These are phyloP conservation scores for Stellera chamaejasme DNA, from an alignment of 345 rosid genomes.

Conservation along the genomic window DNA sequence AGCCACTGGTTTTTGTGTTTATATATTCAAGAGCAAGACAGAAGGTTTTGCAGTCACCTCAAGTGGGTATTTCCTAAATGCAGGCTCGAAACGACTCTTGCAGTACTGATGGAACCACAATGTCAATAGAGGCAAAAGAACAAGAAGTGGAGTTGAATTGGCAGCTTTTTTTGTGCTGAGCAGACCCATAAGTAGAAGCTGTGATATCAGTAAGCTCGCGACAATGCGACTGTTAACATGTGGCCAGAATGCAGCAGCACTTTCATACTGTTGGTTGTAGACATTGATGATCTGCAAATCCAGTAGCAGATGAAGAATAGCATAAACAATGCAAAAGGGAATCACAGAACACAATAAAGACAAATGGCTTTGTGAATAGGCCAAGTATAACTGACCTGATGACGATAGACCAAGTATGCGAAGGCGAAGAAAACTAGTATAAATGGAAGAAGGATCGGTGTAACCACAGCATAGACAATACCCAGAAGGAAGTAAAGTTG, in stretches of 20 bases:
- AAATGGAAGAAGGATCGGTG: conserved; percentile 96
- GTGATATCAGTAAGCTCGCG: conserved; percentile 83
- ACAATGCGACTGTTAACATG: conserved; percentile 83
- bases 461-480: conserved; percentile 82
- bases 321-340: not conserved
- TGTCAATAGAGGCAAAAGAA: conserved; percentile 70
- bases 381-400: conserved; percentile 50
- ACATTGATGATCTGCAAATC: conserved; percentile 77
- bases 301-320: not conserved
- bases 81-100: conserved; percentile 90
- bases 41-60: conserved; percentile 40
- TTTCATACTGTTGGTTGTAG: conserved; percentile 85
- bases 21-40: not conserved
- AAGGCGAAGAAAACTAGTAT: conserved; percentile 80
- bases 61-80: conserved; percentile 79
- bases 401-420: conserved; percentile 92
- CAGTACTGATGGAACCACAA: conserved; percentile 83
- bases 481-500: conserved; percentile 94
- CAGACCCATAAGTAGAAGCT: conserved; percentile 75
- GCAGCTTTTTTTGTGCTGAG: conserved; percentile 88
- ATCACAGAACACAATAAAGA: conserved; percentile 8
- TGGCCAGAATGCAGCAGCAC: conserved; percentile 98
- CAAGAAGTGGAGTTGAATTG: conserved; percentile 79
- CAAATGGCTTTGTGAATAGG: not conserved
- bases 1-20: not conserved